Base-by-base conservation (phyloP, 495 filamentous ascomycete genomes). In the Penicillium verhagenii region DNA sequence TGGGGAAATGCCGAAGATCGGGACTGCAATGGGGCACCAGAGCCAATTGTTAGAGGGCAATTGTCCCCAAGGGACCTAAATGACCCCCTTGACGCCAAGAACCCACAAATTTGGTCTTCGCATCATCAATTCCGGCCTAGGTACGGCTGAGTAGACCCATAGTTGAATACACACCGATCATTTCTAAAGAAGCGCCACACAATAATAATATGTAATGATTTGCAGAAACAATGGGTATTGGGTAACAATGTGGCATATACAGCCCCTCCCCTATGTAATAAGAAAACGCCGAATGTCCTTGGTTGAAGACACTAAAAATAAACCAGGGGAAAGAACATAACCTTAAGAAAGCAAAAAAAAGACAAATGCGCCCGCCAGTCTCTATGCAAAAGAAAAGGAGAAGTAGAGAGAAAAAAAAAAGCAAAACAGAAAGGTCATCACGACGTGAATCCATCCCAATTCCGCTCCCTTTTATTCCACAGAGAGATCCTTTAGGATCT, bases 401-500 rank as follows among this genome's bases (percentile, higher is more conserved):
- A 50, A n/a, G n/a, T n/a, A n/a, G n/a, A n/a, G n/a, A n/a, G n/a
- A n/a, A n/a, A n/a, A n/a, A n/a, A 16, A 16, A 42, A 20, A 57
- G 21, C 33, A 54, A 46, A 47, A 40, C n/a, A 24, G 26, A 52
- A 45, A 13, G 33, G 52, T 56, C 56, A 51, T 59, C 56, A 59
- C 43, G 44, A 42, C 60, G 37, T 61, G 24, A 55, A 33, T 51
- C 31, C 24, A 44, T 33, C 19, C 31, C 25, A 21, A 28, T 42
- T 26, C 28, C 20, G 33, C 35, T n/a, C 16, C 47, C 43, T 40
- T 66, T 60, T 54, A 78, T 37, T 77, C 74, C 26, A 59, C 48
- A 52, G 73, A 70, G 20, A 74, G 57, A 57, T 81, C 71, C 61
- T 77, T 78, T 47, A 81, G 59, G 20, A 79, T 72, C 50, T 80